Percentiles rank a stretch among this genome's conserved stretches.
Conservation (phyloP, 116 monocot genomes). For the Trichopus zeylanicus region DNA sequence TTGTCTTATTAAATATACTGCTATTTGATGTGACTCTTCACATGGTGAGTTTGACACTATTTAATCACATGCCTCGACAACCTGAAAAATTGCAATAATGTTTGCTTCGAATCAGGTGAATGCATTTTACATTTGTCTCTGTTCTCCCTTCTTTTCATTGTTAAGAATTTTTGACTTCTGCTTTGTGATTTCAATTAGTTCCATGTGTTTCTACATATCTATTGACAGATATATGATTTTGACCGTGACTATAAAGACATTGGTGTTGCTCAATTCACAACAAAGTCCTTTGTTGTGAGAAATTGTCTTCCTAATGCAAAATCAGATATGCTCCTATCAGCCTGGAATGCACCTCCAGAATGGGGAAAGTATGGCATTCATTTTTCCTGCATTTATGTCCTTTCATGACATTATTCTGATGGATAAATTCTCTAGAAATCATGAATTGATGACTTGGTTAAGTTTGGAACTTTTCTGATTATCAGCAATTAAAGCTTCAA, state of each 20-base stretch:
- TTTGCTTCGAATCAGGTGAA: too few species aligned
- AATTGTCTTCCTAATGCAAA: constrained; percentile 90
- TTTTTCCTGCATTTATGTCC: background rate
- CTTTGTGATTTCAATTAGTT: background rate
- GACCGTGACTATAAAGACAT: constrained; percentile 99
- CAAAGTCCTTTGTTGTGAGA: constrained; percentile 74
- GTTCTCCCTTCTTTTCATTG: background rate
- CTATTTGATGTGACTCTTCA: too few species aligned
- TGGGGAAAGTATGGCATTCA: constrained; percentile 74
- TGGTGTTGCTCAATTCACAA: constrained; percentile 80
- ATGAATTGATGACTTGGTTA: too few species aligned
- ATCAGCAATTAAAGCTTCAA: too few species aligned
- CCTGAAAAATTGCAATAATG: too few species aligned
- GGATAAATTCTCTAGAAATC: too few species aligned
- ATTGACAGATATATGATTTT: constrained; percentile 82
- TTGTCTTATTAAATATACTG: too few species aligned
- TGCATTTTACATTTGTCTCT: too few species aligned
- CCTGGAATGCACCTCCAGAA: constrained; percentile 94
- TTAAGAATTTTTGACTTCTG: too few species aligned
- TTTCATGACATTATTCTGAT: background rate
- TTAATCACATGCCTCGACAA: too few species aligned
- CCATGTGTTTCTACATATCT: background rate
- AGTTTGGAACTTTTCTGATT: too few species aligned
- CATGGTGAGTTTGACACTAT: too few species aligned
- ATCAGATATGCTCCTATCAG: constrained; percentile 84